Evolutionary conservation across 2,329 filamentous ascomycete genomes (phyloP).

Genomic region (Cyphellophora attinorum): DNA sequence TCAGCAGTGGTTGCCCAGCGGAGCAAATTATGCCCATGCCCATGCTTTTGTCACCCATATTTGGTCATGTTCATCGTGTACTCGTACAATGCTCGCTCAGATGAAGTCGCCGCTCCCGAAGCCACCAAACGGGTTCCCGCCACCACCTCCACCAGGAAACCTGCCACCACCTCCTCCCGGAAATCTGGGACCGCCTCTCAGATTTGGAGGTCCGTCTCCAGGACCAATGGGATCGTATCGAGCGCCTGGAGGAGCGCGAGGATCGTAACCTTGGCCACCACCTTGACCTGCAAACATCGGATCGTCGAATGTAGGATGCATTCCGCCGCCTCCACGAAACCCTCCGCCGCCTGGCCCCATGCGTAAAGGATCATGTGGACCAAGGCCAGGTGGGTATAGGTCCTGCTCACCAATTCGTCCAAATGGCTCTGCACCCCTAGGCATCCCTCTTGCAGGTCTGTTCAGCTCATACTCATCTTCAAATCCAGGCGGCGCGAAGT

Average conservation of each 20-base stretch:
- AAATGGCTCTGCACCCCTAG: slow-evolving; percentile 24
- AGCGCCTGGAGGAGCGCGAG: slow-evolving; percentile 75
- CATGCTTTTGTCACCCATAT: background rate
- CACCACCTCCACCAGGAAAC: slow-evolving; percentile 36
- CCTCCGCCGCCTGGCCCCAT: slow-evolving; percentile 54
- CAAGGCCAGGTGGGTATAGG: slow-evolving; percentile 75
- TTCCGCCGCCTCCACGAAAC: slow-evolving; percentile 61
- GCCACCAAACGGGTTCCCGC: slow-evolving; percentile 45
- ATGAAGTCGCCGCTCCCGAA: slow-evolving; percentile 54
- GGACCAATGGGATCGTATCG: slow-evolving; percentile 82
- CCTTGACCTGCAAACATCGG: slow-evolving; percentile 63
- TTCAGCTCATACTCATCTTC: slow-evolving; percentile 87
- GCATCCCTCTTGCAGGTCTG: slow-evolving; percentile 48
- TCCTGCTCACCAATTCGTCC: slow-evolving; percentile 73
- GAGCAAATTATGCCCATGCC: no score
- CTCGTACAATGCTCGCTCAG: slow-evolving; percentile 6
- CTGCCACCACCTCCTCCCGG: slow-evolving; percentile 37
- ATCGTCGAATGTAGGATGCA: slow-evolving; percentile 95
- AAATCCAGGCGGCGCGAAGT: slow-evolving; percentile 80
- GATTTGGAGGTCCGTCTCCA: slow-evolving; percentile 45
- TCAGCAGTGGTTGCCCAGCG: no score
- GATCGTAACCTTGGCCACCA: slow-evolving; percentile 48
- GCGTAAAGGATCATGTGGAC: slow-evolving; percentile 72
- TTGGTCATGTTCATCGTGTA: background rate
- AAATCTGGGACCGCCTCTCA: slow-evolving; percentile 34